Conservation (phyloP, 2,329 filamentous ascomycete species). For the Truncatella angustata region DNA sequence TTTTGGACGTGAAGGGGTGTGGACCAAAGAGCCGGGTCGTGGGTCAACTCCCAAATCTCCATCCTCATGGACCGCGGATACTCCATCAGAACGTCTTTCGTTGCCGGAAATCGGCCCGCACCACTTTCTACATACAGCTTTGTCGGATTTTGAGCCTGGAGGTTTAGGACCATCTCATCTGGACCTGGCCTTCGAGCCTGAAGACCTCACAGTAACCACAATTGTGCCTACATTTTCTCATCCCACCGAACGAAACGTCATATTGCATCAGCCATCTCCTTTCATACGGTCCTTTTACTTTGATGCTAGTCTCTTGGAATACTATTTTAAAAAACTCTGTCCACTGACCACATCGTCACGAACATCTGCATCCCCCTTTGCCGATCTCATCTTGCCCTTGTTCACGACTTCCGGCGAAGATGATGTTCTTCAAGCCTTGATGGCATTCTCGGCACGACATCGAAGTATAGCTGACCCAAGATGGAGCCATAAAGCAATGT, state of each 20-base stretch:
- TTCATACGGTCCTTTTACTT: neutral
- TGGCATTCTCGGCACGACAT: constrained; percentile 16
- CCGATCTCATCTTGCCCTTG: constrained; percentile 13
- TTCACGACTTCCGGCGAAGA: constrained; percentile 10
- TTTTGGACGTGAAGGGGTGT: constrained; percentile 39
- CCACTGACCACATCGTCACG: constrained; percentile 14
- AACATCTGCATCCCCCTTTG: constrained; percentile 13
- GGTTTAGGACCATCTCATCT: neutral
- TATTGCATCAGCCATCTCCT: neutral
- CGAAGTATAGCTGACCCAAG: constrained; percentile 9
- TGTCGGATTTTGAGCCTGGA: neutral
- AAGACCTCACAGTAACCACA: neutral
- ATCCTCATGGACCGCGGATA: constrained; percentile 16
- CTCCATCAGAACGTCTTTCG: constrained; percentile 10
- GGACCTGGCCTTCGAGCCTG: neutral
- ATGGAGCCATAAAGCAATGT: constrained; percentile 14
- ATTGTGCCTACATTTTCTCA: neutral
- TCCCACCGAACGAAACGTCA: neutral
- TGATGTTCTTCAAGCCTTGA: constrained; percentile 12
- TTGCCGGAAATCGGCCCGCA: constrained; percentile 13
- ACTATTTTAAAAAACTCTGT: constrained; percentile 14
- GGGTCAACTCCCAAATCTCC: constrained; percentile 12
- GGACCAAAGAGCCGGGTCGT: constrained; percentile 25
- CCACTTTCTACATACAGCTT: constrained; percentile 13
- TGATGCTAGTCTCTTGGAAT: constrained; percentile 10